These are phyloP conservation scores for Vicia sativa DNA, from an alignment of 306 rosid species.

Conservation along the genomic window DNA sequence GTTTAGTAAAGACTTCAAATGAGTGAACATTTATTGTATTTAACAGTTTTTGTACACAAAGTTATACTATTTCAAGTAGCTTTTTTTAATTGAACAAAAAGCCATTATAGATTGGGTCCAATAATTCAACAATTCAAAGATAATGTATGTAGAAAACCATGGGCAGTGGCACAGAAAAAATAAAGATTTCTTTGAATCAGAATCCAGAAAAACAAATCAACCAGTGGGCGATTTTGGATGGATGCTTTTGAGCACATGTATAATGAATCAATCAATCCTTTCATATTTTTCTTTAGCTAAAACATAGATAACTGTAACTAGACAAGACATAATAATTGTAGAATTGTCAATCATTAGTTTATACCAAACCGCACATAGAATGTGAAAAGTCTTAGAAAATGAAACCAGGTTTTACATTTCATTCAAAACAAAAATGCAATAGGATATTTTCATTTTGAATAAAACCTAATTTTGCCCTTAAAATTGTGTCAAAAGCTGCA, in stretches of 20 bases:
- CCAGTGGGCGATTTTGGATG: conserved; percentile 49
- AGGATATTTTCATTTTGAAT: not conserved
- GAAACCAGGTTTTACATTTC: conserved; percentile 29
- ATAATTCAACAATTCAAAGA: not conserved
- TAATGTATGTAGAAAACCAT: conserved; percentile 42
- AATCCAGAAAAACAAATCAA: conserved; percentile 19
- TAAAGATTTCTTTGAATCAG: not conserved
- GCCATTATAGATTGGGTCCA: not conserved
- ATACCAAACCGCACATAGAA: conserved; percentile 43
- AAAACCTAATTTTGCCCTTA: not conserved
- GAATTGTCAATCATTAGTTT: conserved; percentile 28
- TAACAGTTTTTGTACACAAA: not conserved
- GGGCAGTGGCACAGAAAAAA: conserved; percentile 48
- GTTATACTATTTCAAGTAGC: conserved; percentile 22
- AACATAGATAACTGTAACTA: conserved; percentile 9
- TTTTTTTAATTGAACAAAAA: not conserved
- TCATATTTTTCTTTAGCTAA: not conserved
- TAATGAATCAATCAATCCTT: not conserved
- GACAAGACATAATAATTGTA: conserved; percentile 25
- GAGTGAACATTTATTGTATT: conserved; percentile 27
- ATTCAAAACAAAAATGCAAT: conserved; percentile 8
- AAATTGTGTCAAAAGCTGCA: not conserved
- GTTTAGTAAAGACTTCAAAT: conserved; percentile 16
- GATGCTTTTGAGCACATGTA: conserved; percentile 24
- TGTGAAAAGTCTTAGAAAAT: conserved; percentile 20